These are phyloP conservation scores for Chytridiales sp. DNA, from an alignment of 371 early-diverging fungal species.

Conservation along the genomic window DNA sequence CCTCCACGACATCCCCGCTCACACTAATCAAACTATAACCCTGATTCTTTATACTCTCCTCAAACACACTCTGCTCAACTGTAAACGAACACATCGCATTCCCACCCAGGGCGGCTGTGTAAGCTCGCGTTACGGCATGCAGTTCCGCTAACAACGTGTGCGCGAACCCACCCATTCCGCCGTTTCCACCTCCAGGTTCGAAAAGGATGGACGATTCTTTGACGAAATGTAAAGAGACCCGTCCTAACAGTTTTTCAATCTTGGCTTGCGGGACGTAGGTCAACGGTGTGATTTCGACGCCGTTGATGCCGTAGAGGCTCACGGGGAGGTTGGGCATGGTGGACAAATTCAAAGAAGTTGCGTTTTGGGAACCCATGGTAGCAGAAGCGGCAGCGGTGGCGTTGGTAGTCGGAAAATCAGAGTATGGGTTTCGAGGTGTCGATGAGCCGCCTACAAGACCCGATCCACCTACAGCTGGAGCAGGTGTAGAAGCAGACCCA, in stretches of 20 bases:
- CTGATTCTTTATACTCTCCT: constrained; percentile 63
- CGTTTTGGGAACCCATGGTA: not conserved
- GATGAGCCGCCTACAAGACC: no score
- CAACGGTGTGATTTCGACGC: constrained; percentile 55
- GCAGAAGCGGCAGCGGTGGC: constrained; percentile 3
- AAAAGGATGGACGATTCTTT: constrained; percentile 62
- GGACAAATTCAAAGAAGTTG: not conserved
- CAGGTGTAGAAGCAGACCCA: not conserved
- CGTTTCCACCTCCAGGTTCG: constrained; percentile 50
- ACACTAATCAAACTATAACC: constrained; percentile 59
- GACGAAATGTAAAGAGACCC: constrained; percentile 71
- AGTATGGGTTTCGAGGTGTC: not conserved
- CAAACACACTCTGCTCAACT: constrained; percentile 60
- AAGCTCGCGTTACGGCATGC: constrained; percentile 61
- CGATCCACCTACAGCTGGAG: not conserved
- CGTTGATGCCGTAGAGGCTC: constrained; percentile 4
- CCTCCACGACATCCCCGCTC: constrained; percentile 44
- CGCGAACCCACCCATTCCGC: constrained; percentile 57
- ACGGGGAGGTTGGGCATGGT: not conserved
- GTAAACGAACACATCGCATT: constrained; percentile 63
- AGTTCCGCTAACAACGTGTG: constrained; percentile 62
- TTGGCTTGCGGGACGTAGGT: constrained; percentile 56
- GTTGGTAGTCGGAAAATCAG: not conserved
- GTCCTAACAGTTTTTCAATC: constrained; percentile 58
- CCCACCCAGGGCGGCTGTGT: constrained; percentile 68